Evolutionary conservation across 495 filamentous ascomycete species (phyloP), one percentile per base, ranked within the genome.

Genomic region (Penicillium roqueforti): DNA sequence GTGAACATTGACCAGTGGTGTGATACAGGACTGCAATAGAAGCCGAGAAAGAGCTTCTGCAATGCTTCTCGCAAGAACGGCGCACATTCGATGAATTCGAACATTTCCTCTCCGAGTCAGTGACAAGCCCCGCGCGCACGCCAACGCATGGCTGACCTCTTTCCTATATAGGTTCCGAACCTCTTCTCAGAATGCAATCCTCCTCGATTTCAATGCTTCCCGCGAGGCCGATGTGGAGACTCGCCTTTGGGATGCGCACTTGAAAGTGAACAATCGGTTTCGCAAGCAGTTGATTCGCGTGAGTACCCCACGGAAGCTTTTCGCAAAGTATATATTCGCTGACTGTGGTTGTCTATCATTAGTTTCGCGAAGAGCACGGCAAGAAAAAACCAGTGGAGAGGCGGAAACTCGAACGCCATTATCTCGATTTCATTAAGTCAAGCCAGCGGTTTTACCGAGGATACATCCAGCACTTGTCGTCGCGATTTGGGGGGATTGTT

Each of bases 391-490:
- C 83, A 23, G 89, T 95, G 3, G 84, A 91, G 62, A 77, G 79
- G 56, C 83, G 92, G 23, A 96, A 92, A 66, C 70, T 89, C 10
- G 83, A 87, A 61, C 90, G 87, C 70, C 78, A 83, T 53, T 98
- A 92, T 66, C 69, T 84, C 31, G 80, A 80, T 51, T 97, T 92
- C 65, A 83, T 97, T 60, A 96, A 92, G 69, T 85, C 83, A 4
- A 85, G 87, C 51, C 87, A 92, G 61, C 81, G 83, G 43, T 97
- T 95, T 68, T 98, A 97, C 72, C 80, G 84, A 47, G 84, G 83
- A 42, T 92, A 88, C 57, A 85, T 98, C 51, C 86, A 92, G 70
- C 80, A 84, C 46, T 68, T 97, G 32, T 84, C 86, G 43, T 85
- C 82, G 10, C 81, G 84, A 53, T 95, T 82, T 56, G 75, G 81